Base-by-base conservation (phyloP, 164 flowering plant species). In the Cinnamomum chago region DNA sequence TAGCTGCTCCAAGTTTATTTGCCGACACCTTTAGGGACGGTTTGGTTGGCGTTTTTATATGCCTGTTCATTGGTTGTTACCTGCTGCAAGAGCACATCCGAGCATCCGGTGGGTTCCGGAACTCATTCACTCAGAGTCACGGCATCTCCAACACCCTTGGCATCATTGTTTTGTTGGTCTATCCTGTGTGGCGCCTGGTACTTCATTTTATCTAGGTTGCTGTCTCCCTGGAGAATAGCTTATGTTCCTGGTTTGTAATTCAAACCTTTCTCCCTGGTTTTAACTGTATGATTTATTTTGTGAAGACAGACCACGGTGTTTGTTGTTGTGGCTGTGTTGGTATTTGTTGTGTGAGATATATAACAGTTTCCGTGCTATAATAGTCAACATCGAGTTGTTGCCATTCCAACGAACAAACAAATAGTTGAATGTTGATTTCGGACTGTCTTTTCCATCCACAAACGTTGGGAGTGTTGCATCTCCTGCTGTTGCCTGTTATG, bases 51-150 rank as follows among this genome's bases (percentile, higher is more conserved):
- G 72, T 85, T 0, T 5, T 79, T 28, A 82, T 95, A 23, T 86
- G 93, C 67, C 86, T 95, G 1, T 1, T 73, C n/a, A 89, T 93
- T 35, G 97, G 88, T 9, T 90, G 95, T 68, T 95, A 95, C 81
- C 83, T 95, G 6, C 82, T 95, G 58, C 99, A 95, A 83, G 98
- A 93, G 75, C 99, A 95, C 86, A 92, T 95, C 77, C 78, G 96
- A 25, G 95, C 96, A 23, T 80, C 92, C 14, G 98, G 99, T 40
- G 98, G 98, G 62, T 93, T 95, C 83, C 79, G 98, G 72, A 90
- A 93, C 73, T 86, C 99, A 30, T 90, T 93, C 83, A 92, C 97
- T 0, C 83, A 82, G 77, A 78, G 72, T 70, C 85, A 90, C 73
- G 97, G 97, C 52, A 80, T 93, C 52, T 92, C 98, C 1, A 95